Evolutionary conservation across 768 basidiomycete species (phyloP), one percentile per base, ranked within the genome.

Genomic region (Collybia mongolica): DNA sequence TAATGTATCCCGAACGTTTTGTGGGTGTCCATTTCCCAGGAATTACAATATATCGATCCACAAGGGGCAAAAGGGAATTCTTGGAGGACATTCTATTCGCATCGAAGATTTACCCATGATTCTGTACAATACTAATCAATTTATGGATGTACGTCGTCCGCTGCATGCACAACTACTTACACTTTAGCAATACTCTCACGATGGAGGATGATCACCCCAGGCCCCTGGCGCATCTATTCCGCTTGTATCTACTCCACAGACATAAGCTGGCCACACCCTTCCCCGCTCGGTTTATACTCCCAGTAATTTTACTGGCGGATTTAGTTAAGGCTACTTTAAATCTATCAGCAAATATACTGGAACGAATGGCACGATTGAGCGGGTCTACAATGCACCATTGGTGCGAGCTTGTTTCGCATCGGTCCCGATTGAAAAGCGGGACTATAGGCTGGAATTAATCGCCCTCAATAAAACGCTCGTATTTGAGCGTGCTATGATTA

Each of bases 371-470:
- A 53, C 17, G 60, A 62, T 38, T 19, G n/a, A n/a, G 49, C 58
- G 15, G 60, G 58, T 9, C 44, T 62, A 8, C n/a, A 60, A 58
- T 22, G 46, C 46, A 11, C 46, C 46, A 2, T 72, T 90, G 52
- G 71, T 90, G 53, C 81, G 83, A 17, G 77, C 81, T 5, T 77
- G 78, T 0, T 89, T 89, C 60, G 86, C 86, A 3, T 71, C 68
- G 7, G 60, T 78, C 6, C 66, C 82, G 1, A 77, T 90, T 29
- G 85, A 88, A 53, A 71, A 75, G 20, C 67, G 73, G 15, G 69
- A 72, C 20, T 82, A 86, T 56, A 90, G 89, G 85, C 55, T 72
- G 7, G 88, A 89, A 63, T 71, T 87, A 24, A 68, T 72, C 11
- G 56, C 47, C 11, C 56, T 72, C 15, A 61, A 66, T n/a, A 65